These are phyloP conservation scores for Stachybotrys chlorohalonatus DNA, from an alignment of 2,329 filamentous ascomycete species.

Conservation along the genomic window DNA sequence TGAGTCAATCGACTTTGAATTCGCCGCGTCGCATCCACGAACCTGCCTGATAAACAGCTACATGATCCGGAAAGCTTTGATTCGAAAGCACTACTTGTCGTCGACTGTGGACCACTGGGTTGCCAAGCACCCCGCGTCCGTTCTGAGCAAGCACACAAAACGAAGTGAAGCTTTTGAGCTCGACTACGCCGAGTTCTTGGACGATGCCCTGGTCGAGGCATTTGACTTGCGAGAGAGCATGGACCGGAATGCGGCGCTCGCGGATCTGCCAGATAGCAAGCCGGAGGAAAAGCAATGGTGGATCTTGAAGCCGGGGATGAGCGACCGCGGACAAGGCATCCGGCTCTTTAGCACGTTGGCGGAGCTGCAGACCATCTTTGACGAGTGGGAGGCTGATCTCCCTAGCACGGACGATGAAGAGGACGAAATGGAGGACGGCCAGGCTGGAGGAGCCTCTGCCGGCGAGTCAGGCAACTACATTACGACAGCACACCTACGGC, in stretches of 20 bases:
- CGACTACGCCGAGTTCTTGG: conserved; percentile 93
- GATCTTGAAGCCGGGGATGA: conserved; percentile 98
- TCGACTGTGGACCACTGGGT: conserved; percentile 79
- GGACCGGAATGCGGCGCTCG: conserved; percentile 45
- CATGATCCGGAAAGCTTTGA: conserved; percentile 90
- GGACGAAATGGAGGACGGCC: conserved; percentile 32
- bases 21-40: conserved; percentile 51
- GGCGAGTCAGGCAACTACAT: conserved; percentile 44
- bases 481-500: conserved; percentile 81
- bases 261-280: conserved; percentile 10
- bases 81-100: conserved; percentile 89
- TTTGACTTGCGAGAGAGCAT: conserved; percentile 79
- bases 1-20: conserved; percentile 78
- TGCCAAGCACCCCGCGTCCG: conserved; percentile 67
- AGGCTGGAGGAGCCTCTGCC: conserved; percentile 18
- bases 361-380: conserved; percentile 79
- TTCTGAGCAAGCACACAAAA: conserved; percentile 63
- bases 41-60: conserved; percentile 77
- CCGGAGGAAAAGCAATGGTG: conserved; percentile 65
- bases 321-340: conserved; percentile 89
- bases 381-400: conserved; percentile 71
- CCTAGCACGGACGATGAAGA: conserved; percentile 60
- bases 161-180: conserved; percentile 81
- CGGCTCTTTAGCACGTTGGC: conserved; percentile 78
- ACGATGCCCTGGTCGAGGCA: conserved; percentile 83